These are phyloP conservation scores for Cryptococcus neoformans DNA, from an alignment of 1,284 basidiomycete genomes.

Conservation along the genomic window DNA sequence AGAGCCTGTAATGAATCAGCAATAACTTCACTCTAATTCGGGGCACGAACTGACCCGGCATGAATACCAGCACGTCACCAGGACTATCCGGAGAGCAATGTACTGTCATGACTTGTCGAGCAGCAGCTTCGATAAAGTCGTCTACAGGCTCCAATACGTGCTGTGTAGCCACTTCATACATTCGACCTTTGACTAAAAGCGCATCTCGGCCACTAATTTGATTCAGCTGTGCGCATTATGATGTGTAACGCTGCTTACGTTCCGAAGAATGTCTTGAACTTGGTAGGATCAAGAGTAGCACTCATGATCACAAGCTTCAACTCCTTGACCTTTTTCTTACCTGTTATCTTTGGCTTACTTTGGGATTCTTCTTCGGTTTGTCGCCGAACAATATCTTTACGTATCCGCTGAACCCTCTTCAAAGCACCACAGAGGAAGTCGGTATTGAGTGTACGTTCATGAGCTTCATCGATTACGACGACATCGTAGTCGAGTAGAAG, in stretches of 20 bases:
- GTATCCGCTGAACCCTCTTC: constrained; percentile 74
- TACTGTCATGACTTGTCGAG: constrained; percentile 87
- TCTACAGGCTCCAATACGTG: constrained; percentile 68
- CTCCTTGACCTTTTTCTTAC: constrained; percentile 41
- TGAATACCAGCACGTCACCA: constrained; percentile 91
- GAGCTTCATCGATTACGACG: constrained; percentile 93
- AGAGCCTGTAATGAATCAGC: constrained; percentile 58
- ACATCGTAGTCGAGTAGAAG: constrained; percentile 82
- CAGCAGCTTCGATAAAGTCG: constrained; percentile 86
- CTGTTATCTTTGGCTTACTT: constrained; percentile 28
- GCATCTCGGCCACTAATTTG: constrained; percentile 51
- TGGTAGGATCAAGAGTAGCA: constrained; percentile 92
- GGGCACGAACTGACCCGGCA: constrained; percentile 57
- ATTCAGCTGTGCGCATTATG: neutral
- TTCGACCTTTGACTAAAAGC: constrained; percentile 86
- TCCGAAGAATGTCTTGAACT: constrained; percentile 85
- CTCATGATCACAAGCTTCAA: constrained; percentile 96
- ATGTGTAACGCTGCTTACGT: constrained; percentile 55
- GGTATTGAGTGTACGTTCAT: constrained; percentile 91
- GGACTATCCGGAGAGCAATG: constrained; percentile 64
- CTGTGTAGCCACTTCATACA: constrained; percentile 83
- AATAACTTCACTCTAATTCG: neutral
- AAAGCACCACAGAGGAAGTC: constrained; percentile 91
- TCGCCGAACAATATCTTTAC: constrained; percentile 55
- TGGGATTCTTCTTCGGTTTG: constrained; percentile 50